These are phyloP conservation scores for Lentinus tigrinus DNA, from an alignment of 768 basidiomycete genomes.

Conservation along the genomic window DNA sequence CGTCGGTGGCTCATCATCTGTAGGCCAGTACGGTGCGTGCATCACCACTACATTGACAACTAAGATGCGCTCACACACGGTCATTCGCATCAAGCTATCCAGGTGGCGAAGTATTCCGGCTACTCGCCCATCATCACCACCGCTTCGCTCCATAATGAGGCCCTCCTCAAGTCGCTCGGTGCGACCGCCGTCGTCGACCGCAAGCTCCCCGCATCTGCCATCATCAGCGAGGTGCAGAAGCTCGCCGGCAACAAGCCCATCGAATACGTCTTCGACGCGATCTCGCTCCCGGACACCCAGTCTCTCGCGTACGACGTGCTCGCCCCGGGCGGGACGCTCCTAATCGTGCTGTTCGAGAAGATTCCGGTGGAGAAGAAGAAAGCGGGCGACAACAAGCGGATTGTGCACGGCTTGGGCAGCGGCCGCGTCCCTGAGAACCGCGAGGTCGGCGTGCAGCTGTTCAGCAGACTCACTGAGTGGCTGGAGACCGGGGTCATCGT, in stretches of 20 bases:
- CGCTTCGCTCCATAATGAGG: constrained; percentile 21
- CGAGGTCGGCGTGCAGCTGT: constrained; percentile 6
- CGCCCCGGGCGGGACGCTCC: constrained; percentile 36
- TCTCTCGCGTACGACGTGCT: constrained; percentile 36
- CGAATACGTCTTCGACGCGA: constrained; percentile 30
- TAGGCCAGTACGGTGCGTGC: constrained; percentile 20
- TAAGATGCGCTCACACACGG: not conserved
- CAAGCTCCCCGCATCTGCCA: not conserved
- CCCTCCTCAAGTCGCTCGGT: constrained; percentile 21
- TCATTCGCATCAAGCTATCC: constrained; percentile 15
- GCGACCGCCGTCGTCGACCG: constrained; percentile 28
- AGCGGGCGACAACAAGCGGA: not conserved
- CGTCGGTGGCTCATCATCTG: constrained; percentile 21
- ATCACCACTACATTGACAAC: not conserved
- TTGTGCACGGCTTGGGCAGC: constrained; percentile 8
- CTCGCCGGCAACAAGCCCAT: constrained; percentile 3
- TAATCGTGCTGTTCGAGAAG: constrained; percentile 18
- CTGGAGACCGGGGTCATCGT: constrained; percentile 17
- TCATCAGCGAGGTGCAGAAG: constrained; percentile 2
- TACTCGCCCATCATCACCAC: constrained; percentile 27
- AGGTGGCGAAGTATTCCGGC: constrained; percentile 22
- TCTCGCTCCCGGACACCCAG: constrained; percentile 39
- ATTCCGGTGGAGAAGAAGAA: not conserved
- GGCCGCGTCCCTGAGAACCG: constrained; percentile 2
- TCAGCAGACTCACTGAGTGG: constrained; percentile 12